Conservation (phyloP, 306 rosid species). For the Prunus mongolica region DNA sequence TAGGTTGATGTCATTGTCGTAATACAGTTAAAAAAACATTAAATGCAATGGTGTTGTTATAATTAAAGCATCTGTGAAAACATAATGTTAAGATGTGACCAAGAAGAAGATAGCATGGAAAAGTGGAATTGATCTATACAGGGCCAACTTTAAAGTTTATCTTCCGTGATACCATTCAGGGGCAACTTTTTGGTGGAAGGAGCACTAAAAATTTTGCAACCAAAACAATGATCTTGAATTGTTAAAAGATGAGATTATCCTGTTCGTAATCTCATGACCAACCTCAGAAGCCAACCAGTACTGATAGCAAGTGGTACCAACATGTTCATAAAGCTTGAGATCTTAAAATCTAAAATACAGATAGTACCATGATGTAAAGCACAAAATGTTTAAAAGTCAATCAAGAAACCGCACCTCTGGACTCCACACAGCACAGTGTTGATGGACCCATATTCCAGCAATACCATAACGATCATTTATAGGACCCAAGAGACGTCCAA, state of each 20-base stretch:
- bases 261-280: background rate
- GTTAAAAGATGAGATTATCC: background rate
- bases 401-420: constrained; percentile 76
- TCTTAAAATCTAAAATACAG: constrained; percentile 15
- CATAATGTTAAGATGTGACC: background rate
- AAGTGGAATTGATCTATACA: background rate
- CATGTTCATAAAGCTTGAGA: constrained; percentile 21
- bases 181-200: background rate
- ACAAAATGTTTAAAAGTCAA: constrained; percentile 3
- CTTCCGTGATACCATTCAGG: background rate
- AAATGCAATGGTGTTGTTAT: background rate
- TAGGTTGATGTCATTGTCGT: background rate
- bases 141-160: background rate
- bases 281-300: background rate
- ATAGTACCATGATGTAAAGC: constrained; percentile 25
- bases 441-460: constrained; percentile 99
- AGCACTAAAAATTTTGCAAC: background rate
- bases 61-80: background rate
- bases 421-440: constrained; percentile 98
- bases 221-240: background rate
- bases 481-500: constrained; percentile 95
- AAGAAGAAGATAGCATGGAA: background rate
- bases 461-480: constrained; percentile 83
- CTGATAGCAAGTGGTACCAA: constrained; percentile 19
- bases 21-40: background rate